Percentiles rank a stretch among this genome's conserved stretches.
Evolutionary conservation across 768 basidiomycete genomes (phyloP).

Genomic region (Amanita subjunquillea): DNA sequence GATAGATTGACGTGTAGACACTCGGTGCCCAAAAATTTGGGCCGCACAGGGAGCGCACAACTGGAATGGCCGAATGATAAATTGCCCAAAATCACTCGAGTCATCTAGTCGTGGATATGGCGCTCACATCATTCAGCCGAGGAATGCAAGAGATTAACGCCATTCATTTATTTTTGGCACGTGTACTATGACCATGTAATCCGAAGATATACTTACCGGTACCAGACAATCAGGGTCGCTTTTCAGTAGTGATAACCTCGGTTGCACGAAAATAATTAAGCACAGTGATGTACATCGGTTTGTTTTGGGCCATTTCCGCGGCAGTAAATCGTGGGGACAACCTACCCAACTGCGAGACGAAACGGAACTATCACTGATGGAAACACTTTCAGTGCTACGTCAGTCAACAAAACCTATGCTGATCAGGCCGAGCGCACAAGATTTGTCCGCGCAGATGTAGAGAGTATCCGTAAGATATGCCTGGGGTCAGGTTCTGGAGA

Average conservation of each 20-base stretch:
- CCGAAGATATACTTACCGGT: background rate
- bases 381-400: background rate
- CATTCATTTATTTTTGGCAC: background rate
- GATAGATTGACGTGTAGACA: background rate
- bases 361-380: background rate
- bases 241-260: background rate
- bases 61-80: too few species aligned
- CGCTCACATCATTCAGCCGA: too few species aligned
- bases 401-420: background rate
- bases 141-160: background rate
- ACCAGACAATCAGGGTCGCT: background rate
- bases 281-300: background rate
- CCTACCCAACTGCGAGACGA: background rate
- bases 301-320: background rate
- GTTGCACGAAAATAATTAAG: background rate
- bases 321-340: background rate
- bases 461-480: background rate
- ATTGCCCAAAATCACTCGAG: too few species aligned
- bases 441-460: slow-evolving; percentile 1
- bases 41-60: background rate
- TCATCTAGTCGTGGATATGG: too few species aligned
- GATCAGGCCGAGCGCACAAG: background rate
- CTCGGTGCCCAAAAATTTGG: background rate
- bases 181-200: background rate
- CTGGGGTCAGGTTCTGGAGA: background rate